These are phyloP conservation scores for Millerozyma acaciae DNA, from an alignment of 805 yeast species.

Conservation along the genomic window DNA sequence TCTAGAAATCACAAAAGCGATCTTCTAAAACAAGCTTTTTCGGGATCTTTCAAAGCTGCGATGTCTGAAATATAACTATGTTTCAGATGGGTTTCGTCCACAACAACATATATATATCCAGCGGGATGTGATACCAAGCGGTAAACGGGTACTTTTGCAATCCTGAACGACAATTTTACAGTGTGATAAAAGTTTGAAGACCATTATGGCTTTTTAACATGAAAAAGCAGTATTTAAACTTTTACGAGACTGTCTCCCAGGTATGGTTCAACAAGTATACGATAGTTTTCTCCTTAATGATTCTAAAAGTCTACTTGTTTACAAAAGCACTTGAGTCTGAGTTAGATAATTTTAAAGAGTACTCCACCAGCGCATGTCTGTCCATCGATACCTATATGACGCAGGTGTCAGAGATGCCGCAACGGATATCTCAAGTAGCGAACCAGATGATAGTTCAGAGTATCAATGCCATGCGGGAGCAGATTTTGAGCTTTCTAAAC, in stretches of 20 bases:
- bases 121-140: no score
- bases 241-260: conserved; percentile 57
- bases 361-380: conserved; percentile 41
- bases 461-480: conserved; percentile 46
- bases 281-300: conserved; percentile 48
- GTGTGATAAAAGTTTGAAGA: neutral
- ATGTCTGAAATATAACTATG: no score
- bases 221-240: conserved; percentile 34
- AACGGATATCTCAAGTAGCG: conserved; percentile 51
- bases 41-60: no score
- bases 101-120: no score
- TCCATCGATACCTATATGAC: conserved; percentile 39
- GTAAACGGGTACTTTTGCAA: no score
- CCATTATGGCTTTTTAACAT: conserved; percentile 8
- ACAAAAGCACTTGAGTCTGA: conserved; percentile 35
- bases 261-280: conserved; percentile 65
- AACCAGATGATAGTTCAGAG: conserved; percentile 47
- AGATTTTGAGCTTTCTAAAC: conserved; percentile 40
- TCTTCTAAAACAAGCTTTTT: no score
- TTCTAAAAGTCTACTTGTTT: conserved; percentile 61
- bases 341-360: conserved; percentile 34
- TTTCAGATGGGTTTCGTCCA: no score
- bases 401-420: conserved; percentile 43
- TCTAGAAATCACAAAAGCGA: no score
- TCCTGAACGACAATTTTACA: no score